Base-by-base conservation (phyloP, 371 early-diverging fungal species). In the Chytridium lagenaria region DNA sequence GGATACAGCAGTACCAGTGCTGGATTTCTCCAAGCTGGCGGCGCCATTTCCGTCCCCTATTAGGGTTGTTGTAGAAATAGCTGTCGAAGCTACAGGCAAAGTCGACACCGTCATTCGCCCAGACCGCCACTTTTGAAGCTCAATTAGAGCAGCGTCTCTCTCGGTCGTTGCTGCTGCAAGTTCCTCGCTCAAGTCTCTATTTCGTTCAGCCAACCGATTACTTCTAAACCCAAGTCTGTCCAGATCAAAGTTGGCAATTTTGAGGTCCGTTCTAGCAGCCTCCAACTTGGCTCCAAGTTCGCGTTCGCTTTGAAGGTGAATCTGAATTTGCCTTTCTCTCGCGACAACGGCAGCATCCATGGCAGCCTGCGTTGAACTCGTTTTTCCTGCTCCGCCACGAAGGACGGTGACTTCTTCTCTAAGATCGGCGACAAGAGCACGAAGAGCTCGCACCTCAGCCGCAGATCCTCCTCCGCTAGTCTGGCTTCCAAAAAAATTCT, bases 401-500 rank as follows among this genome's bases (percentile, higher is more conserved):
- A 78, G 52, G 16, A 34, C n/a, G 1, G 75, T 65, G 40, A 78
- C 68, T 66, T 84, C 81, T 12, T 78, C 77, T 49, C 77, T 51
- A 52, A 84, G 59, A 39, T 82, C 83, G 28, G 81, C 74, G 28
- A 83, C 78, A n/a, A 77, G 67, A 1, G 81, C 70, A 3, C 85
- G 75, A 61, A 85, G 57, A n/a, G 70, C 52, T 33, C 78, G 68
- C 37, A 83, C 77, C 68, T 85, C 86, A 2, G 77, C 80, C 0
- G 74, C 79, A 2, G 64, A 39, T 28, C 67, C 71, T 5, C 70
- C 78, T 7, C 70, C 73, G 15, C 71, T 74, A 0, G 50, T 55
- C 40, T 33, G n/a, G 31, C 71, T 49, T 78, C 86, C 87, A 40
- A 70, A 80, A n/a, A 34, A 83, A 89, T 67, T 92, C 92, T 70